Conservation (phyloP, 129 eudicot species). For the Centella asiatica region DNA sequence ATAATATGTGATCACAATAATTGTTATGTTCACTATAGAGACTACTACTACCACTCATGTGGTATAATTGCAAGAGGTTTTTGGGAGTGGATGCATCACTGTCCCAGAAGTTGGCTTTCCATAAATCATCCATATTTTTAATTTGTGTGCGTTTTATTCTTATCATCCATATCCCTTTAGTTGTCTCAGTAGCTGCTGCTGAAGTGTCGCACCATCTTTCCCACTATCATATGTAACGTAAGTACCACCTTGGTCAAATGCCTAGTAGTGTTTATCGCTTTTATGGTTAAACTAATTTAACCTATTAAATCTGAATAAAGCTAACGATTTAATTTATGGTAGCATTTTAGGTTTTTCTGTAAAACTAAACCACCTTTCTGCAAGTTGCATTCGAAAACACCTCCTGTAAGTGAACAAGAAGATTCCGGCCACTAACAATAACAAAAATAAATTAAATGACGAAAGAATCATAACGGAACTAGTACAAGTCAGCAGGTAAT, state of each 20-base stretch:
- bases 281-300: constrained; percentile 5
- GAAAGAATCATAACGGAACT: background rate
- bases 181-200: constrained; percentile 25
- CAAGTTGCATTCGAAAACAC: constrained; percentile 19
- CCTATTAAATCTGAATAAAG: constrained; percentile 19
- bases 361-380: background rate
- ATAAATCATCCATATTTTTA: constrained; percentile 6
- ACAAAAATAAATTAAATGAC: background rate
- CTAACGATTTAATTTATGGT: constrained; percentile 22
- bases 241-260: background rate
- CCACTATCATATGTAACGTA: background rate
- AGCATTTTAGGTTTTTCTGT: constrained; percentile 3
- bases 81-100: constrained; percentile 14
- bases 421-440: background rate
- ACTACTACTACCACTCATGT: background rate
- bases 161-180: constrained; percentile 19
- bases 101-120: constrained; percentile 7
- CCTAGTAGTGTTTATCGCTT: background rate
- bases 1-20: no score
- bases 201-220: background rate
- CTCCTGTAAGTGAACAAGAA: background rate
- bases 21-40: no score
- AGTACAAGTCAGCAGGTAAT: background rate
- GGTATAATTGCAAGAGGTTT: background rate
- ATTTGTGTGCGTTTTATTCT: constrained; percentile 14